Evolutionary conservation across 345 rosid species (phyloP).

Genomic region (Psidium guajava): DNA sequence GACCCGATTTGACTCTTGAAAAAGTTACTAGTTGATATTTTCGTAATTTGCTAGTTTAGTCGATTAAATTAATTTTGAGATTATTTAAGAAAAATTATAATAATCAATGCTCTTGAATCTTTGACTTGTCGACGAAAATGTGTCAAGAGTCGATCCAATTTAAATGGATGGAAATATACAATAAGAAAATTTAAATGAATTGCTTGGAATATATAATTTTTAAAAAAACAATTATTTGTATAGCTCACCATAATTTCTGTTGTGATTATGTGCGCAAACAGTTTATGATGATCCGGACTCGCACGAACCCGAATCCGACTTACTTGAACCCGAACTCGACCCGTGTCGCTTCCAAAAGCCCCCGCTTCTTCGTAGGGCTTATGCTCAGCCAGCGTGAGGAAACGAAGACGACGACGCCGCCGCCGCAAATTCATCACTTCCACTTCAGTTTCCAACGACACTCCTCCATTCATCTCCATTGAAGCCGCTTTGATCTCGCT

Average conservation of each 20-base stretch:
- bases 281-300: neutral
- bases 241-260: neutral
- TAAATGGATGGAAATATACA: neutral
- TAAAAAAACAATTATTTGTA: neutral
- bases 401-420: neutral
- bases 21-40: neutral
- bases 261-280: too few relatives aligned
- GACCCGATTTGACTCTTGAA: neutral
- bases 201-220: accelerated
- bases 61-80: too few relatives aligned
- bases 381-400: neutral
- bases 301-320: neutral
- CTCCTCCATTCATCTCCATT: neutral
- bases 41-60: neutral
- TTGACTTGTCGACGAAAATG: neutral
- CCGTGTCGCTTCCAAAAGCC: neutral
- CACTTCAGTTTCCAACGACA: neutral
- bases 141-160: neutral
- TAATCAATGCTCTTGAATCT: neutral
- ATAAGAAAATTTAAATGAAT: neutral
- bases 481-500: neutral
- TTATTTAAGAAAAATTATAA: neutral
- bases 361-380: neutral
- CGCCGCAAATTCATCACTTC: neutral
- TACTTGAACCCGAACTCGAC: neutral